Conservation (phyloP, 371 early-diverging fungal species). For the Aphelidium insulamus region DNA sequence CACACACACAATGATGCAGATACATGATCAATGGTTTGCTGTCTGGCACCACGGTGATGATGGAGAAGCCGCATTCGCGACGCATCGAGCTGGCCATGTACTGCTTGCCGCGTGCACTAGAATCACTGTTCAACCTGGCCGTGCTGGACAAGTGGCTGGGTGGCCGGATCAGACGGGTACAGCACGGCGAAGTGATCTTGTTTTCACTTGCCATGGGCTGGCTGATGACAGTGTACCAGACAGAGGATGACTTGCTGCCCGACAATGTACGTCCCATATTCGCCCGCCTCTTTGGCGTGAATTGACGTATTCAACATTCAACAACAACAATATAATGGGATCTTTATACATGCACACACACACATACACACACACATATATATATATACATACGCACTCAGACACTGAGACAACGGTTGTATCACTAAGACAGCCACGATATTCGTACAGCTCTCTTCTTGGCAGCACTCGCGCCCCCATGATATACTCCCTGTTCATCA, state of each 20-base stretch:
- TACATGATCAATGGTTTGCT: slow-evolving; percentile 38
- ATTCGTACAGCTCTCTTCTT: too few species aligned
- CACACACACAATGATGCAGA: slow-evolving; percentile 1
- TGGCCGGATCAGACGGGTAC: slow-evolving; percentile 16
- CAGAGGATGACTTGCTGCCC: too few species aligned
- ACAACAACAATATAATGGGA: too few species aligned
- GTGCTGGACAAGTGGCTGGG: slow-evolving; percentile 9
- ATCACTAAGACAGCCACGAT: too few species aligned
- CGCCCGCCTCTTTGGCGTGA: too few species aligned
- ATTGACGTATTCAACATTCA: too few species aligned
- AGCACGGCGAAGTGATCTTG: slow-evolving; percentile 28
- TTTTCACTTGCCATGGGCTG: slow-evolving; percentile 52
- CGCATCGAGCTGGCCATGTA: slow-evolving; percentile 59
- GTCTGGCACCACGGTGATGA: slow-evolving; percentile 37
- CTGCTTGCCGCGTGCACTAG: slow-evolving; percentile 53
- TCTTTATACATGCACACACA: too few species aligned
- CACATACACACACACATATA: too few species aligned
- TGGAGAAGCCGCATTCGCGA: slow-evolving; percentile 52
- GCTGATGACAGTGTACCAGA: slow-evolving; percentile 62
- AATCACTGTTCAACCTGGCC: slow-evolving; percentile 37
- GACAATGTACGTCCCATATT: too few species aligned
- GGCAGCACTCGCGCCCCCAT: too few species aligned
- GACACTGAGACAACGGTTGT: too few species aligned
- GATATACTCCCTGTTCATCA: slow-evolving; percentile 79
- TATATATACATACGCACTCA: too few species aligned